Evolutionary conservation across 495 filamentous ascomycete species (phyloP).

Genomic region (Hyaloscypha finlandica): DNA sequence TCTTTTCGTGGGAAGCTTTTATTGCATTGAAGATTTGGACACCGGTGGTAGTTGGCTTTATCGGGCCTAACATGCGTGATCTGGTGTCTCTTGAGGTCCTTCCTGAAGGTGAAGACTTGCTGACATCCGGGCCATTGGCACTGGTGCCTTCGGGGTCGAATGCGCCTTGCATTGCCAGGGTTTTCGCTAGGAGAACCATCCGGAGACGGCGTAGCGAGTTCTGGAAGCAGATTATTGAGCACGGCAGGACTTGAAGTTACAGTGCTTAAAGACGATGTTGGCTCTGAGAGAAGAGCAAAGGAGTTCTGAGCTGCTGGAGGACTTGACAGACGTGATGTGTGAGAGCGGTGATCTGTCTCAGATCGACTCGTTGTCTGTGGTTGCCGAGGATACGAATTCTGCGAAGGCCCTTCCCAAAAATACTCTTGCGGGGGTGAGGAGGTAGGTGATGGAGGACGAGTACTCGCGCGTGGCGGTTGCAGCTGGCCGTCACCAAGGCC

Average conservation of each 20-base stretch:
- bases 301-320: not conserved
- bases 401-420: not conserved
- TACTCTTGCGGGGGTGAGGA: too few species aligned
- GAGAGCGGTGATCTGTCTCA: not conserved
- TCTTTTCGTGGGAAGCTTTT: slow-evolving; percentile 4
- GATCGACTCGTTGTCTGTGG: not conserved
- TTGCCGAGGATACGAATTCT: not conserved
- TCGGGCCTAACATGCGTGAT: not conserved
- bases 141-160: too few species aligned
- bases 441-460: not conserved
- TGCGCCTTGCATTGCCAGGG: too few species aligned
- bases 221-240: not conserved
- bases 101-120: not conserved
- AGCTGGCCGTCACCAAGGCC: not conserved
- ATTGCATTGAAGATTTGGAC: not conserved
- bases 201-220: too few species aligned
- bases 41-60: not conserved
- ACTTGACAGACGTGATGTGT: not conserved
- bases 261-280: not conserved
- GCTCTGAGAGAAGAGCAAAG: not conserved
- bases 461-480: not conserved
- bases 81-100: slow-evolving; percentile 4
- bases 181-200: too few species aligned
- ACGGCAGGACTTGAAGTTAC: not conserved
- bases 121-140: slow-evolving; percentile 1